A percentile compares a stretch with the other conserved stretches of the same genome.
These are phyloP conservation scores for Albizia julibrissin DNA, from an alignment of 306 rosid species.

Conservation along the genomic window DNA sequence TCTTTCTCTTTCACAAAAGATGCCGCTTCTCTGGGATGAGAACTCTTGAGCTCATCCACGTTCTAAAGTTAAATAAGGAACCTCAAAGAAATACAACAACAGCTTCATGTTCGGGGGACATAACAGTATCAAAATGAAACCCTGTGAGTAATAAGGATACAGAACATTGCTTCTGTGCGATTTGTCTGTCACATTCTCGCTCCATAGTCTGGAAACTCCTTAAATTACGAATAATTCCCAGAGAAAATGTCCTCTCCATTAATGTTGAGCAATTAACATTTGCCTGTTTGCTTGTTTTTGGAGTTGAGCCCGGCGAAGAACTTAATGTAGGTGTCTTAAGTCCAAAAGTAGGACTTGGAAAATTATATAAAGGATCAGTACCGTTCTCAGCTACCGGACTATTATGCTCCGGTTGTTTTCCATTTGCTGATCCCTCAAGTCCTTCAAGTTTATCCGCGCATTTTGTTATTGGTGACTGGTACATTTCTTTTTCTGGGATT, in stretches of 20 bases:
- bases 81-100: conserved; percentile 34
- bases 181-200: conserved; percentile 40
- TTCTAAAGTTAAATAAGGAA: conserved; percentile 75
- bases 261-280: conserved; percentile 45
- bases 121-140: conserved; percentile 32
- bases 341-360: conserved; percentile 68
- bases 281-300: conserved; percentile 42
- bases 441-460: conserved; percentile 37
- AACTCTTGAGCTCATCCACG: conserved; percentile 41
- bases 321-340: conserved; percentile 49
- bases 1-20: conserved; percentile 40
- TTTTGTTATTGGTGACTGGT: conserved; percentile 42
- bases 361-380: conserved; percentile 47
- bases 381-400: conserved; percentile 41
- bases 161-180: conserved; percentile 43
- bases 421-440: conserved; percentile 44
- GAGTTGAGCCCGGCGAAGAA: conserved; percentile 56
- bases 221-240: conserved; percentile 50
- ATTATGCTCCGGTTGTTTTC: conserved; percentile 43
- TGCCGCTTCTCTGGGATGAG: conserved; percentile 42
- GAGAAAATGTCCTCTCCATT: conserved; percentile 43
- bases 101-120: conserved; percentile 29
- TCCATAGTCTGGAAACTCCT: conserved; percentile 43
- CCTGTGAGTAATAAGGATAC: conserved; percentile 62
- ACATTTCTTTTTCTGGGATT: conserved; percentile 40